A percentile compares a stretch with the other conserved stretches of the same genome.
These are phyloP conservation scores for Scutellaria minor DNA, from an alignment of 257 asterid species.

Conservation along the genomic window DNA sequence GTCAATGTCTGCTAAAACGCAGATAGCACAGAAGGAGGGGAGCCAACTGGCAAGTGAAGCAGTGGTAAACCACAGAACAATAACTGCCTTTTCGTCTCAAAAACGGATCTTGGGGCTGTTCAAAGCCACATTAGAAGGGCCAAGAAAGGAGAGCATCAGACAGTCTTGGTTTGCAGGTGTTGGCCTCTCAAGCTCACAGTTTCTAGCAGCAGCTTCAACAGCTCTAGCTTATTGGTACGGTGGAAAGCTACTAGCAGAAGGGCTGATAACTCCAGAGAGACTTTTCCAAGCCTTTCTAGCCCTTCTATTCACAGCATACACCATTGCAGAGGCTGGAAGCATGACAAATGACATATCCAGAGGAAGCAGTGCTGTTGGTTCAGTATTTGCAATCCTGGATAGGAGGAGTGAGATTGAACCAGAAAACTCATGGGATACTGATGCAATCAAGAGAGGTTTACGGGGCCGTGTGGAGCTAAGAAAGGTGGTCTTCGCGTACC, in stretches of 20 bases:
- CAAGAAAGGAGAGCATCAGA: slow-evolving; percentile 61
- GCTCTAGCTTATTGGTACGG: slow-evolving; percentile 90
- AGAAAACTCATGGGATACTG: slow-evolving; percentile 40
- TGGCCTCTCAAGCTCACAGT: slow-evolving; percentile 80
- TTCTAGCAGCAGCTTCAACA: slow-evolving; percentile 76
- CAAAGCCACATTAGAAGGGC: slow-evolving; percentile 54
- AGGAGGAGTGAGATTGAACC: slow-evolving; percentile 69
- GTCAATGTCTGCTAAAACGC: slow-evolving; percentile 58
- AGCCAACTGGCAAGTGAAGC: slow-evolving; percentile 79
- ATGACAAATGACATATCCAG: slow-evolving; percentile 87
- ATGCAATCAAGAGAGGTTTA: slow-evolving; percentile 41
- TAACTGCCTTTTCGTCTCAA: slow-evolving; percentile 73
- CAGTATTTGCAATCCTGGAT: slow-evolving; percentile 75
- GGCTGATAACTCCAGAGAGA: slow-evolving; percentile 53
- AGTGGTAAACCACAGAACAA: slow-evolving; percentile 64
- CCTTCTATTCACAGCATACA: slow-evolving; percentile 81
- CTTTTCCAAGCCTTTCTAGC: slow-evolving; percentile 82
- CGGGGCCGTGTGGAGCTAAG: slow-evolving; percentile 68
- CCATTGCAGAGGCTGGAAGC: slow-evolving; percentile 90
- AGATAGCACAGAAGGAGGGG: slow-evolving; percentile 65
- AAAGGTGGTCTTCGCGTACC: slow-evolving; percentile 65
- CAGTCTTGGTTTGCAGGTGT: slow-evolving; percentile 72
- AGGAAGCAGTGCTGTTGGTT: slow-evolving; percentile 74
- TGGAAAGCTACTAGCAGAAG: slow-evolving; percentile 56
- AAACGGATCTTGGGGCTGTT: slow-evolving; percentile 55